phyloP scores from a whole-genome alignment of 1,284 basidiomycete species.

The Cystobasidium pallidum region DNA sequence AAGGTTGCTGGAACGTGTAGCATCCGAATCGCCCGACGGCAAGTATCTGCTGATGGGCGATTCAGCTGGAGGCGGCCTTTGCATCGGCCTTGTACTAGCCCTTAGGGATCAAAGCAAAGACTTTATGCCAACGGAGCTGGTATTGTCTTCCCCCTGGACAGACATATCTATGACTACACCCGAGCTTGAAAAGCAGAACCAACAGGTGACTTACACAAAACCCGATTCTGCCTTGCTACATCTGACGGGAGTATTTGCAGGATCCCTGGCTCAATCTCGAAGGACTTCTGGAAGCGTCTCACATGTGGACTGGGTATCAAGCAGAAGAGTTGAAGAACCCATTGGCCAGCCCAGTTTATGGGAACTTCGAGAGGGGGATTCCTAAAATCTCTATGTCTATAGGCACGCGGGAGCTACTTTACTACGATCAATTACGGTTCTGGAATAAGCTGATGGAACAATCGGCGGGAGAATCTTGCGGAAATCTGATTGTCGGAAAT shows the following conservation, averaged over 20 bases:
- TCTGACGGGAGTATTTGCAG: background rate
- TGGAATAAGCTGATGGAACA: conserved; percentile 17
- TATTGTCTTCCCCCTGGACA: conserved; percentile 31
- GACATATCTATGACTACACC: conserved; percentile 10
- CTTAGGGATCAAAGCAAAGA: conserved; percentile 7
- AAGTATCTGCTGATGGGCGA: conserved; percentile 29
- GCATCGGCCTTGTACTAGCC: conserved; percentile 15
- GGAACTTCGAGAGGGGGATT: background rate
- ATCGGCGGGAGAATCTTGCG: background rate
- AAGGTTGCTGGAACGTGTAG: conserved; percentile 5
- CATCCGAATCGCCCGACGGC: conserved; percentile 1
- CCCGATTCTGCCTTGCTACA: background rate
- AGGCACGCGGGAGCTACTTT: conserved; percentile 29
- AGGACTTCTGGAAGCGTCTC: conserved; percentile 22
- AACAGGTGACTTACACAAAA: background rate
- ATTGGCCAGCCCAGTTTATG: conserved; percentile 25
- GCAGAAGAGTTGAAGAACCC: conserved; percentile 5
- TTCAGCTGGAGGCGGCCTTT: conserved; percentile 30
- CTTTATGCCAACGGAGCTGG: conserved; percentile 24
- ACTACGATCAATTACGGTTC: conserved; percentile 16
- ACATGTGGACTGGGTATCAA: conserved; percentile 28
- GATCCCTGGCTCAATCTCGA: conserved; percentile 34
- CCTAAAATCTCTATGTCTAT: conserved; percentile 32
- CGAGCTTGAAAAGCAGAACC: conserved; percentile 14
- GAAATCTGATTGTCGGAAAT: conserved; percentile 17